These are phyloP conservation scores for Globisporangium carolinianum DNA, from an alignment of 352 stramenopile genomes.

Conservation along the genomic window DNA sequence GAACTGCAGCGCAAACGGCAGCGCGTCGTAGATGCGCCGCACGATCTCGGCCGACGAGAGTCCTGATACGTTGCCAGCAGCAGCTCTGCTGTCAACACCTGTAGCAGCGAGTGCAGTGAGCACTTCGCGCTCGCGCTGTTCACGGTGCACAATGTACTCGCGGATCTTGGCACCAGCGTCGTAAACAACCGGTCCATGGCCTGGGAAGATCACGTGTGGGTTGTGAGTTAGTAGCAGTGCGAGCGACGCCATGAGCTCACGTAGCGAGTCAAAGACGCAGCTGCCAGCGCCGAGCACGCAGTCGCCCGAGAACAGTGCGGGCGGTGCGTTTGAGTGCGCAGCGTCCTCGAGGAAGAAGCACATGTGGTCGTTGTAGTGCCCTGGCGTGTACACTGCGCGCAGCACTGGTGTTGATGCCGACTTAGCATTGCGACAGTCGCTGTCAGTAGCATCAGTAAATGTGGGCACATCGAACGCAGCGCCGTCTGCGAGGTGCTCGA, in stretches of 20 bases:
- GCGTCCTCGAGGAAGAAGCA: slow-evolving; percentile 52
- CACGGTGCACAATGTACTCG: slow-evolving; percentile 71
- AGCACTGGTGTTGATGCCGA: slow-evolving; percentile 17
- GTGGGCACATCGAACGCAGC: slow-evolving; percentile 26
- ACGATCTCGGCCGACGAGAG: slow-evolving; percentile 47
- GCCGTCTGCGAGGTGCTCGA: slow-evolving; percentile 31
- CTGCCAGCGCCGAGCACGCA: slow-evolving; percentile 81
- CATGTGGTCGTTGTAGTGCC: slow-evolving; percentile 83
- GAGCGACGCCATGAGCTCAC: slow-evolving; percentile 72
- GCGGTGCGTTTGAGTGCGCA: neutral
- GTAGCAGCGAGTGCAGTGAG: slow-evolving; percentile 26
- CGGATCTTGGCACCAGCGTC: slow-evolving; percentile 62
- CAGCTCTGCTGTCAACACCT: neutral
- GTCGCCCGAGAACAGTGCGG: slow-evolving; percentile 75
- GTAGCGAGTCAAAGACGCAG: slow-evolving; percentile 80
- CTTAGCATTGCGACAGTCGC: too few relatives aligned
- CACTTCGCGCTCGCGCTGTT: slow-evolving; percentile 65
- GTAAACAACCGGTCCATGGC: slow-evolving; percentile 60
- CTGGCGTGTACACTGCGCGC: slow-evolving; percentile 65
- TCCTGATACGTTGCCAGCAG: neutral
- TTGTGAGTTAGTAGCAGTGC: slow-evolving; percentile 28
- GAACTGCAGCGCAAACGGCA: slow-evolving; percentile 45
- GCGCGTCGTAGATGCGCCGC: slow-evolving; percentile 38
- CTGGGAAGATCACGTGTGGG: slow-evolving; percentile 58
- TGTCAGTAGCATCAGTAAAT: neutral